Evolutionary conservation across 371 early-diverging fungal species (phyloP).

Genomic region (Chytridium lagenaria): DNA sequence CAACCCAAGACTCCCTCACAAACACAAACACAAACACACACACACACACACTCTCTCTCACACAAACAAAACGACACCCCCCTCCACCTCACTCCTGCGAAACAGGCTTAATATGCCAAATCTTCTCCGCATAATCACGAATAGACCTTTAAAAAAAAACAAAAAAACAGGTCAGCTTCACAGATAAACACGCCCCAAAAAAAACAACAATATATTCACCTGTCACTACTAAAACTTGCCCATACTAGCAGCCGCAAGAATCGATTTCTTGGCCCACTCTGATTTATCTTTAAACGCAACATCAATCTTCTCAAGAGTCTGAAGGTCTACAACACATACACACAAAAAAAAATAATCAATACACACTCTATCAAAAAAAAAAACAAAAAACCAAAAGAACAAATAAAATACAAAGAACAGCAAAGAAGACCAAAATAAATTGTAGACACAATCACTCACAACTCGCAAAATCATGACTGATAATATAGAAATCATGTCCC

Average conservation of each 20-base stretch:
- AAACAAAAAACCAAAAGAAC: neutral
- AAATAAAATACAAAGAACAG: neutral
- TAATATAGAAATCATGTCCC: slow-evolving; percentile 86
- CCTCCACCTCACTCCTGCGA: neutral
- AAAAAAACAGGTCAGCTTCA: neutral
- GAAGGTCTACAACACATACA: slow-evolving; percentile 55
- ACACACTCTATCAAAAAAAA: neutral
- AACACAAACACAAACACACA: no score
- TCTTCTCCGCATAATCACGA: slow-evolving; percentile 83
- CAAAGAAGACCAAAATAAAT: neutral
- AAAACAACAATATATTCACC: no score
- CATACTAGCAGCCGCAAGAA: slow-evolving; percentile 87
- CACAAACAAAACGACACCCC: neutral
- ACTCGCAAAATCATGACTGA: slow-evolving; percentile 84
- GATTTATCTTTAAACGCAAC: slow-evolving; percentile 73
- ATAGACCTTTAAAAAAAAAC: slow-evolving; percentile 60
- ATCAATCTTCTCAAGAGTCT: slow-evolving; percentile 77
- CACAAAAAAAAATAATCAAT: slow-evolving; percentile 11
- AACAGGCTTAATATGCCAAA: slow-evolving; percentile 69
- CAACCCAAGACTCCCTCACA: neutral
- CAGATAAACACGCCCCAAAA: slow-evolving; percentile 21
- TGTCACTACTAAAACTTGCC: slow-evolving; percentile 84
- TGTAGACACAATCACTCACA: slow-evolving; percentile 47
- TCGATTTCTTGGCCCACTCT: slow-evolving; percentile 82
- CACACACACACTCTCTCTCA: no score